A percentile compares a stretch with the other conserved stretches of the same genome.
phyloP scores from a whole-genome alignment of 1,139 yeast genomes.

The Sugiyamaella novakii region DNA sequence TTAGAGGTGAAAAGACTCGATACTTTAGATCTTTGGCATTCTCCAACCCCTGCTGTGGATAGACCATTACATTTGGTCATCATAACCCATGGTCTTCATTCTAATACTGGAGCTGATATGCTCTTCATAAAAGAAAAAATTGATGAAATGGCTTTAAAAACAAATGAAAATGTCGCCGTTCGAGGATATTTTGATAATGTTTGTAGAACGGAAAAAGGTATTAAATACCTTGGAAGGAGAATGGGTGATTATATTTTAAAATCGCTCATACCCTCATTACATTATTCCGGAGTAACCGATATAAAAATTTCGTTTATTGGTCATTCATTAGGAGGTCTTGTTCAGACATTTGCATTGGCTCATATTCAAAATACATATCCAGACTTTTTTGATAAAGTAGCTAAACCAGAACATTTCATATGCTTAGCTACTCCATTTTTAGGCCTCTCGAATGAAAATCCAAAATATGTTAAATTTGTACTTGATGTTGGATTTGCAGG shows the following conservation, averaged over 20 bases:
- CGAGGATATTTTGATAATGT: constrained; percentile 83
- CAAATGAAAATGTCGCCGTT: constrained; percentile 68
- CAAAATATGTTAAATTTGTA: constrained; percentile 80
- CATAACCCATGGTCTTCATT: constrained; percentile 88
- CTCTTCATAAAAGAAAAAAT: constrained; percentile 79
- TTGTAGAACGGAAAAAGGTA: constrained; percentile 88
- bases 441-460: constrained; percentile 86
- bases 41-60: constrained; percentile 51
- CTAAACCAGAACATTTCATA: constrained; percentile 78
- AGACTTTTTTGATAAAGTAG: constrained; percentile 60
- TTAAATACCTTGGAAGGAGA: constrained; percentile 80
- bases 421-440: constrained; percentile 85
- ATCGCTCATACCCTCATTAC: constrained; percentile 45
- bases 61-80: constrained; percentile 71
- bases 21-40: constrained; percentile 75
- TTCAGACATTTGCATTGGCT: constrained; percentile 89
- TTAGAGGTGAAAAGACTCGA: constrained; percentile 56
- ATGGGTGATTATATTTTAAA: constrained; percentile 75
- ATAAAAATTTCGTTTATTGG: constrained; percentile 79
- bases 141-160: constrained; percentile 51
- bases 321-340: constrained; percentile 90
- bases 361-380: constrained; percentile 73
- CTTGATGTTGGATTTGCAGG: constrained; percentile 90
- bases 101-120: constrained; percentile 89
- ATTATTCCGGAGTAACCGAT: constrained; percentile 16